These are phyloP conservation scores for Lanmaoa pseudosensibilis DNA, from an alignment of 768 basidiomycete genomes.

Conservation along the genomic window DNA sequence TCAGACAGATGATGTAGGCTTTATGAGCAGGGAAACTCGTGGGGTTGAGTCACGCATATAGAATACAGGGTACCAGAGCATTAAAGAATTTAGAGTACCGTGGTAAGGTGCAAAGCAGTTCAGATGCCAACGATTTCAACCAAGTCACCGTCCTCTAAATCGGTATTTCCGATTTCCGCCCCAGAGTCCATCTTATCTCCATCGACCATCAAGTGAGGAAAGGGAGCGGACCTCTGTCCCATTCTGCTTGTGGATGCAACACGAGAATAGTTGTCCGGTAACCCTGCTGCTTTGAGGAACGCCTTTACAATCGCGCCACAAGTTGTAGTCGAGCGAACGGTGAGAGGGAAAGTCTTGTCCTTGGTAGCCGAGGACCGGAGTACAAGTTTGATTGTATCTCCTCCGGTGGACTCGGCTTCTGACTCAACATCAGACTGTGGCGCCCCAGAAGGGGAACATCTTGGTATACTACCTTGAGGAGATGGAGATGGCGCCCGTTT, in stretches of 20 bases:
- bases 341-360: conserved; percentile 57
- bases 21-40: not conserved
- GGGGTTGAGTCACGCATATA: conserved; percentile 1
- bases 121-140: conserved; percentile 69
- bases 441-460: conserved; percentile 18
- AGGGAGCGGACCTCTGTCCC: conserved; percentile 24
- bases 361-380: conserved; percentile 55
- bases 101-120: conserved; percentile 9
- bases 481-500: conserved; percentile 27
- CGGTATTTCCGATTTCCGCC: conserved; percentile 61
- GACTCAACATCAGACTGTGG: conserved; percentile 30
- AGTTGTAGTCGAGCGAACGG: conserved; percentile 71
- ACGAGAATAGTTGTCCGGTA: conserved; percentile 53
- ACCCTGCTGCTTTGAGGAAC: conserved; percentile 66
- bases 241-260: conserved; percentile 37
- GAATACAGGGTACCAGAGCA: conserved; percentile 7
- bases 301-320: conserved; percentile 75
- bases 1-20: not conserved
- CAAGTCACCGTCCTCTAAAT: conserved; percentile 78
- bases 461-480: conserved; percentile 1
- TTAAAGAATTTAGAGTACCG: conserved; percentile 15
- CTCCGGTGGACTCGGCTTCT: conserved; percentile 38
- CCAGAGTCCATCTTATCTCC: conserved; percentile 68
- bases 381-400: conserved; percentile 61
- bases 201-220: conserved; percentile 54